Conservation (phyloP, 1,284 basidiomycete genomes). For the Xanthoconium separans region DNA sequence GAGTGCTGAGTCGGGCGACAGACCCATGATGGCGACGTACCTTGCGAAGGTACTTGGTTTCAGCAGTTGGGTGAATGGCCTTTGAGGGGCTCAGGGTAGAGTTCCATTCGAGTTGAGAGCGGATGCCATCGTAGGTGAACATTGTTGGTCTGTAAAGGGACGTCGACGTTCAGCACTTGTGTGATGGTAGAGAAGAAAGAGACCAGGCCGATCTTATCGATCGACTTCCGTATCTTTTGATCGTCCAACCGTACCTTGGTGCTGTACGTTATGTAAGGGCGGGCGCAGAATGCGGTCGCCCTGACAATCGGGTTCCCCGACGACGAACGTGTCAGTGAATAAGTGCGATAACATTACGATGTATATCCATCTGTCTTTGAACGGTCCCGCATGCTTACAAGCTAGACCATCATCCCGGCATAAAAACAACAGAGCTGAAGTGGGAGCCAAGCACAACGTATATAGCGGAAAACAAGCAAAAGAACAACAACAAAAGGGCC, state of each 20-base stretch:
- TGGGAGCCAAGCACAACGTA: constrained; percentile 25
- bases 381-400: constrained; percentile 2
- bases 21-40: constrained; percentile 39
- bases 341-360: constrained; percentile 29
- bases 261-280: too few relatives aligned
- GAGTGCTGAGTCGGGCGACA: neutral
- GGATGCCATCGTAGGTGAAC: constrained; percentile 56
- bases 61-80: constrained; percentile 65
- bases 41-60: constrained; percentile 88
- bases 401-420: constrained; percentile 10
- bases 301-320: constrained; percentile 16
- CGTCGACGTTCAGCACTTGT: constrained; percentile 13
- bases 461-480: constrained; percentile 31
- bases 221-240: neutral
- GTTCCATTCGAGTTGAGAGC: constrained; percentile 90
- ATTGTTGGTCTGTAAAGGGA: constrained; percentile 31
- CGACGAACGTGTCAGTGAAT: constrained; percentile 30
- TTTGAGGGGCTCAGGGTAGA: constrained; percentile 74
- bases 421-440: constrained; percentile 7
- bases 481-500: constrained; percentile 20
- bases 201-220: constrained; percentile 19
- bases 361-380: constrained; percentile 16
- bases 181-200: constrained; percentile 10
- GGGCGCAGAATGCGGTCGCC: neutral
- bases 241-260: too few relatives aligned